phyloP scores from a whole-genome alignment of 208 protist genomes.

The Wallacemonas sp. region DNA sequence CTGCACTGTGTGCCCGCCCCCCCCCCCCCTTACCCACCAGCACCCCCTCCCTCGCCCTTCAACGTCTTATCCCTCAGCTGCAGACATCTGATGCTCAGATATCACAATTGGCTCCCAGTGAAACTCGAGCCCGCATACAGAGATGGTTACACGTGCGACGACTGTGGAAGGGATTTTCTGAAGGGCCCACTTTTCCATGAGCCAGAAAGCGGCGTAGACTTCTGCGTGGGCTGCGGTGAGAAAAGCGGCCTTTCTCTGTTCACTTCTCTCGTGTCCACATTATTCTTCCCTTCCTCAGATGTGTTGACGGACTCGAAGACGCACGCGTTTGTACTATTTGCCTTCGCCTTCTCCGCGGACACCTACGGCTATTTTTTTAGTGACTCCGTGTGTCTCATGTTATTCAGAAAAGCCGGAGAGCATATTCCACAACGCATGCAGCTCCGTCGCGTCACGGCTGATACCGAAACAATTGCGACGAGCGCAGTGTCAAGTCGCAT shows the following conservation, averaged over 20 bases:
- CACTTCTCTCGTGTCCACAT: slow-evolving; percentile 16
- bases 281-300: slow-evolving; percentile 10
- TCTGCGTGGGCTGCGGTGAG: slow-evolving; percentile 27
- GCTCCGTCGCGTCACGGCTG: neutral
- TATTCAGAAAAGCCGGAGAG: neutral
- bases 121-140: slow-evolving; percentile 30
- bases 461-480: neutral
- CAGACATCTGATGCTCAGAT: slow-evolving; percentile 18
- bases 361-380: slow-evolving; percentile 14
- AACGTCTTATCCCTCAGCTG: neutral
- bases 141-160: slow-evolving; percentile 38
- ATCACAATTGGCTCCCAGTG: slow-evolving; percentile 35
- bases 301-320: slow-evolving; percentile 6
- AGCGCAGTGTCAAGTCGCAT: slow-evolving; percentile 8
- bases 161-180: slow-evolving; percentile 32
- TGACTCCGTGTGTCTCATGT: slow-evolving; percentile 2
- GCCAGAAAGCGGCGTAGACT: slow-evolving; percentile 27
- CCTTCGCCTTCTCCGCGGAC: slow-evolving; percentile 13
- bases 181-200: slow-evolving; percentile 35
- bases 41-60: neutral
- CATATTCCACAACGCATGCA: neutral
- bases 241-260: slow-evolving; percentile 16
- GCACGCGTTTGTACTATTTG: slow-evolving; percentile 13
- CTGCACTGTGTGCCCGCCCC: neutral
- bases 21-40: neutral